These are phyloP conservation scores for Kodamaea sagamina DNA, from an alignment of 805 yeast species.

Conservation along the genomic window DNA sequence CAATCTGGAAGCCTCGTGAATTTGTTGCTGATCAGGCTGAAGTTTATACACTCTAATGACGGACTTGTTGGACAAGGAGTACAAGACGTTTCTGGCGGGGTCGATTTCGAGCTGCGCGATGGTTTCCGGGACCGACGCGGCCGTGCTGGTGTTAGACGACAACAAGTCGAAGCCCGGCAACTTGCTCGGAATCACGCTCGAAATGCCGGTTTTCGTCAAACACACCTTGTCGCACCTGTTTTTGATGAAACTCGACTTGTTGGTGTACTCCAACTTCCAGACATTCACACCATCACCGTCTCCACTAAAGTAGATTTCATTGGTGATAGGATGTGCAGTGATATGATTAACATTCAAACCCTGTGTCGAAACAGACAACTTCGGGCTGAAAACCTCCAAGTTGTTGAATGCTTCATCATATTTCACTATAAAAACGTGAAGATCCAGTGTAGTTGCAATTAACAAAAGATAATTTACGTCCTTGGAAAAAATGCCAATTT, in stretches of 20 bases:
- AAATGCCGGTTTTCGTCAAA: slow-evolving; percentile 63
- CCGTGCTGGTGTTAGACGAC: slow-evolving; percentile 16
- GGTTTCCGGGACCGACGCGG: slow-evolving; percentile 47
- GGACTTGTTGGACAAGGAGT: slow-evolving; percentile 80
- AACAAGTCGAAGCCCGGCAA: slow-evolving; percentile 37
- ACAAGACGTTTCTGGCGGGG: slow-evolving; percentile 71
- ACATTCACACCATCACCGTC: slow-evolving; percentile 72
- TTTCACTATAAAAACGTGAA: slow-evolving; percentile 75
- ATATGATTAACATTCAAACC: slow-evolving; percentile 74
- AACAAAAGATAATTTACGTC: slow-evolving; percentile 71
- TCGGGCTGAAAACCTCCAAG: slow-evolving; percentile 77
- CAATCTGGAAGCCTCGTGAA: slow-evolving; percentile 37
- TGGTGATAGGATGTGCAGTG: slow-evolving; percentile 58
- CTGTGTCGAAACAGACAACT: slow-evolving; percentile 74
- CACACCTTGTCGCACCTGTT: slow-evolving; percentile 83
- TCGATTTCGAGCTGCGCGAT: slow-evolving; percentile 72
- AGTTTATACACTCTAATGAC: slow-evolving; percentile 77
- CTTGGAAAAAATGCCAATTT: slow-evolving; percentile 75
- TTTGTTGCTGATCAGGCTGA: slow-evolving; percentile 40
- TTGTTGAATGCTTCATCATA: slow-evolving; percentile 45
- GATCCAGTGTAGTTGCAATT: slow-evolving; percentile 76
- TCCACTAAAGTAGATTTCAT: slow-evolving; percentile 85
- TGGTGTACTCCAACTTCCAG: slow-evolving; percentile 86
- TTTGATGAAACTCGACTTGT: slow-evolving; percentile 82
- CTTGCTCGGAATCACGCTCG: slow-evolving; percentile 40